Evolutionary conservation across 805 yeast species (phyloP).

Genomic region (Ogataea allantospora): DNA sequence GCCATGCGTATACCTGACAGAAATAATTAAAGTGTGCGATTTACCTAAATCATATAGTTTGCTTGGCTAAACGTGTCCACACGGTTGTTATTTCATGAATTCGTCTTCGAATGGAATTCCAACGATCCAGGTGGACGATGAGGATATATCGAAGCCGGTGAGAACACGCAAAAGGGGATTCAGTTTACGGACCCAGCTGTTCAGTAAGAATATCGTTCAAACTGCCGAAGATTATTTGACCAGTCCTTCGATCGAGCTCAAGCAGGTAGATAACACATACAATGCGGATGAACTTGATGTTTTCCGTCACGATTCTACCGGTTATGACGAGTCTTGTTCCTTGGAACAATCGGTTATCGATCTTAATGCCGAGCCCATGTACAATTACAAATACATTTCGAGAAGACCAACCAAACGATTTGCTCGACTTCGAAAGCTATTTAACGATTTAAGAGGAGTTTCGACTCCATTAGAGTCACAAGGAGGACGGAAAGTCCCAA

Average conservation of each 20-base stretch:
- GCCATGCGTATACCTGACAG: slow-evolving; percentile 7
- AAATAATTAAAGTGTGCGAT: slow-evolving; percentile 5
- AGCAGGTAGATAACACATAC: slow-evolving; percentile 31
- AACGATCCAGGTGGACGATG: slow-evolving; percentile 7
- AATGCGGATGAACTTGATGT: slow-evolving; percentile 25
- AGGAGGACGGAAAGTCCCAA: slow-evolving; percentile 76
- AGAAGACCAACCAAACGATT: slow-evolving; percentile 7
- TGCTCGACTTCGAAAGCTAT: slow-evolving; percentile 4
- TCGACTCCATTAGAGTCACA: slow-evolving; percentile 50
- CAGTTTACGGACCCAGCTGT: slow-evolving; percentile 63
- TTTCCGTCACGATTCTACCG: slow-evolving; percentile 11
- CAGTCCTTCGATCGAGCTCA: slow-evolving; percentile 34
- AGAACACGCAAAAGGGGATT: slow-evolving; percentile 58
- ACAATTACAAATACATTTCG: slow-evolving; percentile 5
- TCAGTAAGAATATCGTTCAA: slow-evolving; percentile 41
- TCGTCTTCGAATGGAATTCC: slow-evolving; percentile 2
- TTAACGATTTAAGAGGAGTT: slow-evolving; percentile 43
- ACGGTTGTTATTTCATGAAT: no score
- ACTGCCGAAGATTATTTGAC: slow-evolving; percentile 22
- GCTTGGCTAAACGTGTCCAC: slow-evolving; percentile 1
- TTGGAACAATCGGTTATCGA: slow-evolving; percentile 28
- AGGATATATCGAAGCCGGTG: slow-evolving; percentile 22
- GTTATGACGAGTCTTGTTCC: slow-evolving; percentile 1
- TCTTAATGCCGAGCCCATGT: slow-evolving; percentile 22
- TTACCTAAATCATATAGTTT: slow-evolving; percentile 1